Percentiles rank a stretch among this genome's conserved stretches.
These are phyloP conservation scores for Cryptococcus sp. DNA, from an alignment of 1,284 basidiomycete genomes.

Conservation along the genomic window DNA sequence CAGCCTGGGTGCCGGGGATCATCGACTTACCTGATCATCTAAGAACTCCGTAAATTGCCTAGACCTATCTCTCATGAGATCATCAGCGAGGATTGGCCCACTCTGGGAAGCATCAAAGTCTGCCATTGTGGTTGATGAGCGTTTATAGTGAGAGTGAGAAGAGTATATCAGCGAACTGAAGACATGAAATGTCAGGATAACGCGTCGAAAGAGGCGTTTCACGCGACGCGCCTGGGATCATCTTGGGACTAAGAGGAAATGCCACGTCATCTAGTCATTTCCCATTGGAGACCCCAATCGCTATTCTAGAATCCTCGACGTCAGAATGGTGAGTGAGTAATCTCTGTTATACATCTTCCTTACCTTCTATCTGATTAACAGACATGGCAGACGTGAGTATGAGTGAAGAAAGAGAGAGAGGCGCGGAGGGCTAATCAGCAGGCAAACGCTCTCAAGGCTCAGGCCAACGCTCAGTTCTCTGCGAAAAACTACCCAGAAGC, in stretches of 20 bases:
- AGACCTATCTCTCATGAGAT: constrained; percentile 66
- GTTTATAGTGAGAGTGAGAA: background rate
- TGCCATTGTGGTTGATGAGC: constrained; percentile 25
- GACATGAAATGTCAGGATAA: no score
- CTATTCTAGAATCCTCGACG: no score
- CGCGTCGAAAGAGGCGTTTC: no score
- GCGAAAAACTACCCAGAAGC: constrained; percentile 89
- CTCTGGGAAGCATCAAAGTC: constrained; percentile 38
- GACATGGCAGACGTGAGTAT: background rate
- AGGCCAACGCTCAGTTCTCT: constrained; percentile 92
- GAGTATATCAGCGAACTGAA: background rate
- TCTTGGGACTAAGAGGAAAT: no score
- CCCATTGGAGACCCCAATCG: no score
- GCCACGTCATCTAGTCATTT: no score
- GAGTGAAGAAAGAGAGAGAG: background rate
- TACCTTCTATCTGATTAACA: no score
- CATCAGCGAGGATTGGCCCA: constrained; percentile 54
- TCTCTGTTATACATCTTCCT: no score
- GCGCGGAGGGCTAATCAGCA: constrained; percentile 1
- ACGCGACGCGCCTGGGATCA: no score
- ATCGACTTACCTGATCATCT: constrained; percentile 59
- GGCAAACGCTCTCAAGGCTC: constrained; percentile 69
- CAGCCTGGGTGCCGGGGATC: constrained; percentile 1
- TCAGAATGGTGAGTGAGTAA: no score
- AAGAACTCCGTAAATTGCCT: constrained; percentile 85